Percentiles rank a stretch among this genome's conserved stretches.
Evolutionary conservation across 495 filamentous ascomycete species (phyloP).

Genomic region (Antarctomyces pellizariae): DNA sequence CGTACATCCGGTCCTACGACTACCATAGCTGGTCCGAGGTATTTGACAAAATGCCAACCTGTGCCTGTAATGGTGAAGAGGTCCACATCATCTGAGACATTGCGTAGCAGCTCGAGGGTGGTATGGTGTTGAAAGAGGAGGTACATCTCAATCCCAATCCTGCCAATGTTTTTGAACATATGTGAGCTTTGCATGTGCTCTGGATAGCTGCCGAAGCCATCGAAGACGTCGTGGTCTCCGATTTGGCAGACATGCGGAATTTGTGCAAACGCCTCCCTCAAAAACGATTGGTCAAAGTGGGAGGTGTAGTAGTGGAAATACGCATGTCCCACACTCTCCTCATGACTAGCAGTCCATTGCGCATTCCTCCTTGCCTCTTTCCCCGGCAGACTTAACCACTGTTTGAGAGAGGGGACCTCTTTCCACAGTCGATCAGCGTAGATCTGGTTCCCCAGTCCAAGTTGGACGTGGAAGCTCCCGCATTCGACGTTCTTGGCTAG

Average conservation of each 20-base stretch:
- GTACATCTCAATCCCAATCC: slow-evolving; percentile 96
- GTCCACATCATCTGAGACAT: slow-evolving; percentile 63
- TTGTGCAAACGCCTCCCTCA: slow-evolving; percentile 89
- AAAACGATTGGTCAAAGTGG: slow-evolving; percentile 85
- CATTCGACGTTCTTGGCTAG: slow-evolving; percentile 93
- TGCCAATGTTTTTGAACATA: slow-evolving; percentile 95
- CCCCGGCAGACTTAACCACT: slow-evolving; percentile 78
- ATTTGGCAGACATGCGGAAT: slow-evolving; percentile 85
- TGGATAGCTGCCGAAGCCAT: slow-evolving; percentile 93
- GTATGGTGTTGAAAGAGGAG: slow-evolving; percentile 98
- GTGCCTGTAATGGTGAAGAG: slow-evolving; percentile 92
- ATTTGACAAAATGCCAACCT: slow-evolving; percentile 97
- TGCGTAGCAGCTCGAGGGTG: slow-evolving; percentile 76
- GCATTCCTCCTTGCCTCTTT: slow-evolving; percentile 81
- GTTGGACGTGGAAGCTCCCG: slow-evolving; percentile 81
- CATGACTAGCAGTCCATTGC: slow-evolving; percentile 74
- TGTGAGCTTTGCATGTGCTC: slow-evolving; percentile 96
- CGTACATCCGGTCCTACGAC: slow-evolving; percentile 78
- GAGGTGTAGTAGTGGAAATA: slow-evolving; percentile 98
- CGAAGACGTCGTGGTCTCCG: slow-evolving; percentile 96
- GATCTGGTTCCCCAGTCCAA: slow-evolving; percentile 84
- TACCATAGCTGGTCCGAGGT: slow-evolving; percentile 73
- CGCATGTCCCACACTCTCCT: slow-evolving; percentile 84
- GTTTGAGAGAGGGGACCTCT: slow-evolving; percentile 73
- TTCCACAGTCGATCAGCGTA: slow-evolving; percentile 95